Evolutionary conservation across 1,139 yeast species (phyloP).

Genomic region (Kodamaea derodonti): DNA sequence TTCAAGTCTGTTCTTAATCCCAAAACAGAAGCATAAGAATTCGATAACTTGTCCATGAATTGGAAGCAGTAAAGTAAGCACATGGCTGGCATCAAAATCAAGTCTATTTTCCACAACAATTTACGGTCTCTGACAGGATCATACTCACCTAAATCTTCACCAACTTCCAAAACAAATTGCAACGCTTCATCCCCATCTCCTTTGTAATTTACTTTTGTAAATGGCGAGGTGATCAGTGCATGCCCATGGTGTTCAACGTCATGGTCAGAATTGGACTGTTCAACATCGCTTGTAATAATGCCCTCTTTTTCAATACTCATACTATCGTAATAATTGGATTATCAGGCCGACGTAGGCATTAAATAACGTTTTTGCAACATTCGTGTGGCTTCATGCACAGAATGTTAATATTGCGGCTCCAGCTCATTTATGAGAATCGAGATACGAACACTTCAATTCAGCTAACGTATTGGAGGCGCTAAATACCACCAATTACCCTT

Average conservation of each 20-base stretch:
- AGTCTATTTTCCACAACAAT: constrained; percentile 50
- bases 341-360: too few species aligned
- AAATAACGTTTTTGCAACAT: too few species aligned
- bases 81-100: constrained; percentile 53
- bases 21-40: constrained; percentile 57
- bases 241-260: background rate
- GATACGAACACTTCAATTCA: too few species aligned
- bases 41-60: constrained; percentile 63
- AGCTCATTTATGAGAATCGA: too few species aligned
- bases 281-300: background rate
- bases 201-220: constrained; percentile 22
- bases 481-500: too few species aligned
- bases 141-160: constrained; percentile 2
- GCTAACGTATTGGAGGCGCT: too few species aligned
- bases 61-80: constrained; percentile 55
- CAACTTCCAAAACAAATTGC: constrained; percentile 20
- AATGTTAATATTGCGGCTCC: too few species aligned
- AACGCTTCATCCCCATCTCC: constrained; percentile 36
- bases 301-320: background rate
- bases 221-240: constrained; percentile 26
- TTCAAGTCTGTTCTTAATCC: constrained; percentile 48
- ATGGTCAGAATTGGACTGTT: background rate
- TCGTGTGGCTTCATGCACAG: too few species aligned
- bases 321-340: too few species aligned
- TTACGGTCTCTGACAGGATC: constrained; percentile 14